Evolutionary conservation across 768 basidiomycete genomes (phyloP).

Genomic region (Porphyrellus cyaneotinctus): DNA sequence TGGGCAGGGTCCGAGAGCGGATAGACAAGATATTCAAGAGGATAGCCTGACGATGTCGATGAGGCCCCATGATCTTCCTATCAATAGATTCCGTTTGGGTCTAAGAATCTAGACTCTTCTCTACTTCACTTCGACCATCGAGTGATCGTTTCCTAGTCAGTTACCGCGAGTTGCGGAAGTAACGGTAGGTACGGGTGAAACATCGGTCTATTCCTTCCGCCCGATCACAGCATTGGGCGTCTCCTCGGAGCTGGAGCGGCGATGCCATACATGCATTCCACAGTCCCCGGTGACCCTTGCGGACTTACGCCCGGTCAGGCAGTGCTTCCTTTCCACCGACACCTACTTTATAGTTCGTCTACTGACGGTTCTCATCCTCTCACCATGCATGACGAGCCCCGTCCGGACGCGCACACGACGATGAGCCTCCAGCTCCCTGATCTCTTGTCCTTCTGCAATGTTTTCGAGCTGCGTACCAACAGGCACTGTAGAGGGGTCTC

Average conservation of each 20-base stretch:
- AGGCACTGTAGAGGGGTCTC: constrained; percentile 28
- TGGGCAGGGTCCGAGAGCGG: constrained; percentile 17
- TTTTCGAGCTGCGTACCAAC: constrained; percentile 28
- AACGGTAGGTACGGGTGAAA: not conserved
- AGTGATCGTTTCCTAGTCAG: not conserved
- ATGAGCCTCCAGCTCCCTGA: constrained; percentile 32
- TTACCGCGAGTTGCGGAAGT: not conserved
- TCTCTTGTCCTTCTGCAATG: constrained; percentile 21
- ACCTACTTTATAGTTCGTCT: constrained; percentile 1
- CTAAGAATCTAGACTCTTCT: not conserved
- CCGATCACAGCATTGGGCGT: not conserved
- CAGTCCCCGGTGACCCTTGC: not conserved
- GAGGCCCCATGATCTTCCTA: not conserved
- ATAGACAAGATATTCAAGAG: constrained; percentile 22
- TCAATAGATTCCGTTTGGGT: not conserved
- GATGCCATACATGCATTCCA: constrained; percentile 16
- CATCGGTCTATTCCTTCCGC: not conserved
- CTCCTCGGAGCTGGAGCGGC: constrained; percentile 21
- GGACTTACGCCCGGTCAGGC: not conserved
- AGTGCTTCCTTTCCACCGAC: constrained; percentile 6
- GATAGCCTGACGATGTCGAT: constrained; percentile 5
- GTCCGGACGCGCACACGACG: constrained; percentile 9
- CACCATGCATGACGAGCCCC: not conserved
- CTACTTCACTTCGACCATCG: not conserved
- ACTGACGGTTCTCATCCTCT: not conserved